These are phyloP conservation scores for Tephrocybe sp. DNA, from an alignment of 768 basidiomycete species.

Conservation along the genomic window DNA sequence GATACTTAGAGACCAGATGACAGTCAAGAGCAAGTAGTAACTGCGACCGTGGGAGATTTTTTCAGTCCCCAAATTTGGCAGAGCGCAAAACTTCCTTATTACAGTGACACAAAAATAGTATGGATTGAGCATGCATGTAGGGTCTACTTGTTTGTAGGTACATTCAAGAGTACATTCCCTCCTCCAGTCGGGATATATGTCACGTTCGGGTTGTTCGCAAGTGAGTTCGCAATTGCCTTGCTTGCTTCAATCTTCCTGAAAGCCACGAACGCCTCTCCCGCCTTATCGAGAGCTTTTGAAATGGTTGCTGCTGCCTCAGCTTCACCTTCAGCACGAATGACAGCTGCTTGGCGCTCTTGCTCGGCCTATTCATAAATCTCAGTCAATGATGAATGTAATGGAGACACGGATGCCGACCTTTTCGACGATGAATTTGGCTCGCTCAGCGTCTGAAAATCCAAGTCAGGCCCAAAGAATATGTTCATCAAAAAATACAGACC, in stretches of 20 bases:
- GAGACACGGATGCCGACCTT: conserved; percentile 51
- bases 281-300: conserved; percentile 85
- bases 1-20: conserved; percentile 44
- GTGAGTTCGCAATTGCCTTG: conserved; percentile 92
- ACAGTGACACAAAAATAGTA: background rate
- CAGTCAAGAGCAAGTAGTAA: conserved; percentile 42
- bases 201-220: conserved; percentile 78
- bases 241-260: conserved; percentile 96
- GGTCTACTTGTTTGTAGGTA: conserved; percentile 56
- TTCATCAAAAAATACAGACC: conserved; percentile 40
- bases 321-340: conserved; percentile 97
- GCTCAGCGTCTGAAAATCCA: conserved; percentile 76
- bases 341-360: conserved; percentile 97
- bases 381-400: background rate
- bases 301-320: conserved; percentile 96
- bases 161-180: conserved; percentile 80
- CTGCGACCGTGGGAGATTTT: conserved; percentile 38
- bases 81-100: conserved; percentile 9
- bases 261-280: conserved; percentile 93
- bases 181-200: conserved; percentile 84
- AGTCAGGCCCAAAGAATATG: conserved; percentile 3
- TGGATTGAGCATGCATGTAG: background rate
- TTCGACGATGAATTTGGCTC: conserved; percentile 98
- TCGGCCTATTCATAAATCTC: conserved; percentile 64
- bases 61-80: conserved; percentile 26